These are phyloP conservation scores for Ceratobasidium sp. DNA, from an alignment of 1,284 basidiomycete genomes.

Conservation along the genomic window DNA sequence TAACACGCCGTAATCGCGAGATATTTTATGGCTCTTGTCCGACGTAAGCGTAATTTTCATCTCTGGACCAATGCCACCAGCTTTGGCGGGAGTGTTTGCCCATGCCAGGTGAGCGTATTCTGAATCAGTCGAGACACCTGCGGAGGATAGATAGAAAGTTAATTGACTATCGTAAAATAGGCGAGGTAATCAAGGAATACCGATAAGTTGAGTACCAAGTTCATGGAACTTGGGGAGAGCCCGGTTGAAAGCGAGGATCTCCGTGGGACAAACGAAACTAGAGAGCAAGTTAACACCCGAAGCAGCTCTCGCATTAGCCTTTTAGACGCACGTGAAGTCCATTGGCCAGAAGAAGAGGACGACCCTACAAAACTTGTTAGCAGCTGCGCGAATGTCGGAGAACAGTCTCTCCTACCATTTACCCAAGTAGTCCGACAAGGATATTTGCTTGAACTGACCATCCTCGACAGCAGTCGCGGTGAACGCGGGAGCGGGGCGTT, in stretches of 20 bases:
- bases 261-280: conserved; percentile 91
- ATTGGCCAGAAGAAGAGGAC: conserved; percentile 85
- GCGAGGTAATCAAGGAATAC: conserved; percentile 57
- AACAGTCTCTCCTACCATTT: conserved; percentile 71
- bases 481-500: conserved; percentile 82
- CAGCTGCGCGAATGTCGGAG: neutral
- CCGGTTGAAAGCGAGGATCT: conserved; percentile 92
- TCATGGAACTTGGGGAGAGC: conserved; percentile 77
- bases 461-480: conserved; percentile 78
- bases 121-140: conserved; percentile 79
- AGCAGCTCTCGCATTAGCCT: conserved; percentile 25
- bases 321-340: conserved; percentile 53
- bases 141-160: neutral
- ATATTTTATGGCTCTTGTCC: conserved; percentile 57
- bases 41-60: conserved; percentile 79
- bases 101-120: conserved; percentile 90
- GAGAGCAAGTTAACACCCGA: conserved; percentile 57
- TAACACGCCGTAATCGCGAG: conserved; percentile 80
- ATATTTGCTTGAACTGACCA: conserved; percentile 78
- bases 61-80: conserved; percentile 88
- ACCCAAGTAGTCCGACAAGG: conserved; percentile 76
- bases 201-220: conserved; percentile 79
- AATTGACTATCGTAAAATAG: neutral
- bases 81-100: conserved; percentile 79
- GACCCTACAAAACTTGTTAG: conserved; percentile 62